A percentile compares a stretch with the other conserved stretches of the same genome.
Conservation (phyloP, 2,329 filamentous ascomycete genomes). For the Podosphaera aphanis region DNA sequence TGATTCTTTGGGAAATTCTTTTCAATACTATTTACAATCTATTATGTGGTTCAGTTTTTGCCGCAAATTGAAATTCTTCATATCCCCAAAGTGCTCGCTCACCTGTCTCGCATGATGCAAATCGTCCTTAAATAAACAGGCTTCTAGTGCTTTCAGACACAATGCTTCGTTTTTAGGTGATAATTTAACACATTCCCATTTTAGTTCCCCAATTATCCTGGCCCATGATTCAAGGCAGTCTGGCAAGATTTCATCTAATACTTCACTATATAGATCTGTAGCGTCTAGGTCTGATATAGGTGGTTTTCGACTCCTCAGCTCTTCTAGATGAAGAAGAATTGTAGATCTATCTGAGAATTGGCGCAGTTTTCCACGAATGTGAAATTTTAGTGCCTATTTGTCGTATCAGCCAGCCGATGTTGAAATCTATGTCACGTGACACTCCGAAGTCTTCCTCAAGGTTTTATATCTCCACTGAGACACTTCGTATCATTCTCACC, state of each 20-base stretch:
- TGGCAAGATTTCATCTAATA: conserved; percentile 9
- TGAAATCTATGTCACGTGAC: conserved; percentile 6
- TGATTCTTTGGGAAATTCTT: conserved; percentile 15
- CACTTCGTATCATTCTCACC: conserved; percentile 8
- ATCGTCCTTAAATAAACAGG: conserved; percentile 14
- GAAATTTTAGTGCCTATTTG: conserved; percentile 14
- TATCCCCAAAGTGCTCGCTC: conserved; percentile 1
- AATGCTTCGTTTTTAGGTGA: conserved; percentile 14
- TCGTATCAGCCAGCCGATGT: conserved; percentile 4
- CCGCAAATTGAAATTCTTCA: not conserved
- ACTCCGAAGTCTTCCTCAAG: not conserved
- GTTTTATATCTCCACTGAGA: not conserved
- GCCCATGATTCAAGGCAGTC: conserved; percentile 9
- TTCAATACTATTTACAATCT: conserved; percentile 16
- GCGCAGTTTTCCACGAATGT: conserved; percentile 12
- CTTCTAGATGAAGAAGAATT: conserved; percentile 11
- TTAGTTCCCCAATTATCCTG: conserved; percentile 14
- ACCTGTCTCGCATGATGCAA: conserved; percentile 16
- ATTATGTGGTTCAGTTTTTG: not conserved
- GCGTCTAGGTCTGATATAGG: conserved; percentile 11
- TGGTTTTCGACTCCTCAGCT: conserved; percentile 9
- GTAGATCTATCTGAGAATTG: conserved; percentile 11
- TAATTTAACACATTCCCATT: conserved; percentile 14
- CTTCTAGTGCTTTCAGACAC: conserved; percentile 12
- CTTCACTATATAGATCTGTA: conserved; percentile 14